phyloP scores from a whole-genome alignment of 805 yeast species.

The Naumovozyma dairenensis region DNA sequence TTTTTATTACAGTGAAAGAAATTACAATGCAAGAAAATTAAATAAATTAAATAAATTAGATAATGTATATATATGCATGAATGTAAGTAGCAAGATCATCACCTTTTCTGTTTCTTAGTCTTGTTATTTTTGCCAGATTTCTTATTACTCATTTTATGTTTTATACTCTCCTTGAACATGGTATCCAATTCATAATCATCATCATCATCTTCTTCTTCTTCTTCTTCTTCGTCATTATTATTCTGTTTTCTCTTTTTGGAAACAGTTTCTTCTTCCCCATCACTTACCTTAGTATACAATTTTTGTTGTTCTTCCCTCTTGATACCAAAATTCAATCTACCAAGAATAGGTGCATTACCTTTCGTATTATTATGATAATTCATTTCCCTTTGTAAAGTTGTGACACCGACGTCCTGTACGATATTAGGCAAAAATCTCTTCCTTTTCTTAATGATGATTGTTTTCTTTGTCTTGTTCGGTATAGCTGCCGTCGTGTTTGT shows the following conservation, averaged over 20 bases:
- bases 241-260: slow-evolving; percentile 20
- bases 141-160: slow-evolving; percentile 10
- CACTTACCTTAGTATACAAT: too few relatives aligned
- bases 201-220: slow-evolving; percentile 28
- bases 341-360: neutral
- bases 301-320: too few relatives aligned
- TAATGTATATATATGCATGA: too few relatives aligned
- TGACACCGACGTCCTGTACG: neutral
- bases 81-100: too few relatives aligned
- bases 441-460: slow-evolving; percentile 1
- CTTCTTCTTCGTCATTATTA: slow-evolving; percentile 29
- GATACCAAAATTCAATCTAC: neutral
- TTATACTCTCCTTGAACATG: slow-evolving; percentile 15
- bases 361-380: neutral
- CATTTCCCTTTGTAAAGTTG: neutral
- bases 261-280: neutral
- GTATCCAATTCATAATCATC: slow-evolving; percentile 18
- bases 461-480: slow-evolving; percentile 3
- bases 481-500: too few relatives aligned
- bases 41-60: too few relatives aligned
- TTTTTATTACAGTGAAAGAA: too few relatives aligned
- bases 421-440: neutral
- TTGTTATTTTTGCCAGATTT: slow-evolving; percentile 14
- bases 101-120: slow-evolving; percentile 8
- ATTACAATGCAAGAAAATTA: too few relatives aligned